Evolutionary conservation across 768 basidiomycete genomes (phyloP), one percentile per base, ranked within the genome.

Genomic region (Cystobasidium onofrii): DNA sequence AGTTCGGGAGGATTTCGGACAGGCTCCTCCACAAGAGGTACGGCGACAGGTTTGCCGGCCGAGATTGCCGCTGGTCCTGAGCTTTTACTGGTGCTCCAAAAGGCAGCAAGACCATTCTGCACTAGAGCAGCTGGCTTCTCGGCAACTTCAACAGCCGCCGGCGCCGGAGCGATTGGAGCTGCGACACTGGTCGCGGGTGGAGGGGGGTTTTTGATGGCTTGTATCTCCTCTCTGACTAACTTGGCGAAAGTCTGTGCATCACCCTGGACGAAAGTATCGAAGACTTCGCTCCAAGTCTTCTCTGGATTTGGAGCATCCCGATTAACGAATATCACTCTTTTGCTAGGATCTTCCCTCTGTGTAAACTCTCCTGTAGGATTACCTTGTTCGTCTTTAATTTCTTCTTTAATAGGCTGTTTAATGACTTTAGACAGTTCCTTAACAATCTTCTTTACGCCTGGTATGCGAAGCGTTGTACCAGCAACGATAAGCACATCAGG

Each of bases 381-480:
- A n/a, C 64, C 57, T 18, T 46, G 36, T 23, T 10, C 60, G 46
- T 73, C 79, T 4, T 81, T 82, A 60, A 80, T 82, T 55, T 80
- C 61, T 2, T 75, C 69, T 41, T 64, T 41, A 20, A 34, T 3
- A 13, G 43, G 23, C 27, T 73, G 73, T 80, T 75, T 75, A 55
- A 76, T 29, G 88, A 86, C 81, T 90, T 91, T 81, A 18, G 76
- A 50, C 66, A 83, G 79, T 76, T 94, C 91, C 73, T 90, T 86
- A 27, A 94, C 90, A 82, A 95, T 90, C 76, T 90, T 84, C 81
- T 92, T 94, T 57, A 92, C 93, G 23, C 93, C 93, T 10, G 90
- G 92, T 18, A 96, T 89, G 75, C 88, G 85, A 73, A 96, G 82
- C 80, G 89, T 92, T 71, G 92, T 95, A 54, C 93, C 93, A 20